Evolutionary conservation across 768 basidiomycete species (phyloP), one percentile per base, ranked within the genome.

Genomic region (Pulveroboletus sp.): DNA sequence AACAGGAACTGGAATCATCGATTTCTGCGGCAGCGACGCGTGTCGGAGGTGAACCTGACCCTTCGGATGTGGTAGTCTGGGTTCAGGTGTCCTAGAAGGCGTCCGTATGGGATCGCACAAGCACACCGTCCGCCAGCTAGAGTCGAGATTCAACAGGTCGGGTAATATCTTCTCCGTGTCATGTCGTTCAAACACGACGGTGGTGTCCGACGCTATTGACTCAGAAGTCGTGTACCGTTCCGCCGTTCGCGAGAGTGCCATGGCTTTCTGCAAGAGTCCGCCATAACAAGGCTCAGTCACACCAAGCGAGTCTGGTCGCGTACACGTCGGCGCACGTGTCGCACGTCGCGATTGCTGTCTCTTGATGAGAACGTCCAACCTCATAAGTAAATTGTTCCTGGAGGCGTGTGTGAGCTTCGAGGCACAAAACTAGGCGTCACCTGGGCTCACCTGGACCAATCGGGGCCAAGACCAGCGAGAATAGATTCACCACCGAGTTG

Each of bases 41-140:
- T 76, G 81, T 32, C 84, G 74, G 9, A 90, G 73, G 17, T 75
- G 68, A 3, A 89, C 83, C 15, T 81, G 72, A 28, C 87, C 84
- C 65, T 81, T 88, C 0, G 85, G 85, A 49, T 75, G 78, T 10
- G 69, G 65, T 1, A 66, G 54, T 54, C 71, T 76, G 0, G 78
- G 73, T 13, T 71, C 50, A 1, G 75, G 76, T 36, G 74, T 78
- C 13, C 81, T 73, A 4, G 68, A 75, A 5, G 86, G 86, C 0
- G 86, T 87, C 13, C 65, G 57, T 13, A 88, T 72, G 1, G 83
- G 84, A 5, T 72, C 76, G 3, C 83, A 77, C 14, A 66, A 63
- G 24, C 32, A 15, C 14, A 28, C 13, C 15, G 41, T 39, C 39
- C 33, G 42, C 57, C 53, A 59, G 47, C 78, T 49, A 70, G 69